Evolutionary conservation across 1,284 basidiomycete species (phyloP), one percentile per base, ranked within the genome.

Genomic region (Ganoderma lingzhi): DNA sequence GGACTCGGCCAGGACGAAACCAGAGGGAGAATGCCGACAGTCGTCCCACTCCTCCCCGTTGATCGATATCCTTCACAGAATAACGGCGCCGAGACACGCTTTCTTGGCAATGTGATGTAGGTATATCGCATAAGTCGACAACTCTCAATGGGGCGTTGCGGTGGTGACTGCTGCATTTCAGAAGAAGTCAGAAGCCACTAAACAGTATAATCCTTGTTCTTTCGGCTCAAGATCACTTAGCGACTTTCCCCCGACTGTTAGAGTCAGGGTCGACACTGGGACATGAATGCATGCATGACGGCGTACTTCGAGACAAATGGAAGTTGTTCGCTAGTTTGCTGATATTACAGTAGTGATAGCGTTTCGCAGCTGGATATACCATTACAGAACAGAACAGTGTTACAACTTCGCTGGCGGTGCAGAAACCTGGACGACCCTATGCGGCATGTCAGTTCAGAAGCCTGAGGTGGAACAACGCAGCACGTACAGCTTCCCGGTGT

Each of bases 401-500:
- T 42, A 71, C 55, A 72, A 37, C 32, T 64, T 70, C 6, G 71
- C 62, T 42, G 55, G 17, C 35, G 41, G 56, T 53, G 66, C 64
- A n/a, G 71, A 60, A 4, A 72, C 66, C 48, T 72, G 69, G 30
- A 72, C 66, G 30, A 70, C 64, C 19, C 71, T 72, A 44, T 15
- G 51, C 41, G 28, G 17, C 2, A n/a, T 58, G 60, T 55, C 41
- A 53, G 39, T 41, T 37, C 5, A 14, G 32, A 37, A 35, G 23
- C 19, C 51, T 6, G 9, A 8, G 17, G 0, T 3, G 19, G 6
- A 39, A 1, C 9, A 61, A 9, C 55, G 14, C n/a, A 35, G 8
- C 1, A 87, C 93, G 76, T 76, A 93, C 90, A 95, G 80, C 82
- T 97, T 96, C 42, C 95, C 95, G 0, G 86, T 90, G 77, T 96